Conservation (phyloP, 306 rosid genomes). For the Fragaria ananassa region DNA sequence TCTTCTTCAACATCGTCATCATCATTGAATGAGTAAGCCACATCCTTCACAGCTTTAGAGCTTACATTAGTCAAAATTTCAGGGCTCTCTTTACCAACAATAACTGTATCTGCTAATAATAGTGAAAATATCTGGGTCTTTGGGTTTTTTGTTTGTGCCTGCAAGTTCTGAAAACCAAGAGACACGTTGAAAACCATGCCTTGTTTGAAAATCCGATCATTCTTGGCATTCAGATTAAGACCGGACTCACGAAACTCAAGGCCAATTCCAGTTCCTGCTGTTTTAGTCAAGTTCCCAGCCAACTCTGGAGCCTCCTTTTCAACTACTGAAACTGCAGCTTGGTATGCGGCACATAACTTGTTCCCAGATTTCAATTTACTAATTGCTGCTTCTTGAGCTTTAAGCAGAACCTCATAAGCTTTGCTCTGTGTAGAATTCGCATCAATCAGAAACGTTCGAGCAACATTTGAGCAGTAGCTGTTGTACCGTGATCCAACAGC, state of each 20-base stretch:
- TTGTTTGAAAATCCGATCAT: constrained; percentile 28
- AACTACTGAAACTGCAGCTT: constrained; percentile 30
- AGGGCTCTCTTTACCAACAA: constrained; percentile 27
- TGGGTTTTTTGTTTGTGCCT: constrained; percentile 24
- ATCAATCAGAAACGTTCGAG: constrained; percentile 32
- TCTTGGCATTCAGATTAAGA: constrained; percentile 34
- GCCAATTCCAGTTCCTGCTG: constrained; percentile 40
- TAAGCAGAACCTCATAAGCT: constrained; percentile 36
- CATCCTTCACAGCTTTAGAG: constrained; percentile 38
- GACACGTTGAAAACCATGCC: constrained; percentile 41
- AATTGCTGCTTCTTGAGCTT: constrained; percentile 39
- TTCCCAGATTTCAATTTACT: constrained; percentile 27
- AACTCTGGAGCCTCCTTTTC: constrained; percentile 35
- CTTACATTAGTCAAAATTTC: constrained; percentile 32
- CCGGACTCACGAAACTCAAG: constrained; percentile 41
- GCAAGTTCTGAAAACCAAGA: constrained; percentile 39
- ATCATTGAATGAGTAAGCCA: constrained; percentile 38
- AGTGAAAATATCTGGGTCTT: constrained; percentile 30
- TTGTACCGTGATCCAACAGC: constrained; percentile 40
- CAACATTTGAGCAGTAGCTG: constrained; percentile 39
- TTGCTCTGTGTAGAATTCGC: constrained; percentile 32
- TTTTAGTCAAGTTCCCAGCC: constrained; percentile 28
- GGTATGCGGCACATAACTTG: constrained; percentile 32
- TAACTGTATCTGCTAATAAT: constrained; percentile 36
- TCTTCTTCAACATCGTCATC: constrained; percentile 37